These are phyloP conservation scores for Aureobasidium melanogenum DNA, from an alignment of 2,329 filamentous ascomycete genomes.

Conservation along the genomic window DNA sequence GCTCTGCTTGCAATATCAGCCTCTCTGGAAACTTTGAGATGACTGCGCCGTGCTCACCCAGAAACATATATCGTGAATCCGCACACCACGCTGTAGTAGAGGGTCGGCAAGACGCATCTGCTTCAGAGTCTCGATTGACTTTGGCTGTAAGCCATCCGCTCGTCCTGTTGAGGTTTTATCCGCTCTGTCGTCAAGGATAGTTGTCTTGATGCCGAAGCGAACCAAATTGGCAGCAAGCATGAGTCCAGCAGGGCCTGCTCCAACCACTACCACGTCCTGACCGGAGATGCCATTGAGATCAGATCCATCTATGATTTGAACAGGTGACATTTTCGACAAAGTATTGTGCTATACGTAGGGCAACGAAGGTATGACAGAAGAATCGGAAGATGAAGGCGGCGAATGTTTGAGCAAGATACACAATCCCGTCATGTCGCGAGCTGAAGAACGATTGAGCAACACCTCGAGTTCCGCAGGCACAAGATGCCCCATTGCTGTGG, in stretches of 20 bases:
- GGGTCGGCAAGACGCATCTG: conserved; percentile 65
- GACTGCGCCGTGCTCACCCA: conserved; percentile 43
- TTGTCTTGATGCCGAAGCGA: conserved; percentile 56
- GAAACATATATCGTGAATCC: conserved; percentile 66
- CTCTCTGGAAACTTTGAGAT: not conserved
- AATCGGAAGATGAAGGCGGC: no score
- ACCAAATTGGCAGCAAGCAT: conserved; percentile 46
- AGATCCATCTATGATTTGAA: not conserved
- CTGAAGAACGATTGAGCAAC: no score
- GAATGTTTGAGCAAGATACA: no score
- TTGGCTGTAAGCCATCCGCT: conserved; percentile 67
- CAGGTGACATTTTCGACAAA: not conserved
- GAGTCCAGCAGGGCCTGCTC: conserved; percentile 34
- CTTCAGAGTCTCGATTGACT: conserved; percentile 67
- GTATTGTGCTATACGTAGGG: no score
- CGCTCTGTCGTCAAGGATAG: conserved; percentile 59
- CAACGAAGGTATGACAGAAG: no score
- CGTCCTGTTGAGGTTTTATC: conserved; percentile 60
- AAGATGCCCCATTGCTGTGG: not conserved
- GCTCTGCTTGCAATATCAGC: conserved; percentile 19
- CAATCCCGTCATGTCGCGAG: no score
- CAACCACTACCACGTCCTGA: conserved; percentile 25
- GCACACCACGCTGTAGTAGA: conserved; percentile 57
- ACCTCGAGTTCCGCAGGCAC: no score
- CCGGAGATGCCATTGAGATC: not conserved